phyloP scores from a whole-genome alignment of 768 basidiomycete genomes.

The Naganishia randhawae region DNA sequence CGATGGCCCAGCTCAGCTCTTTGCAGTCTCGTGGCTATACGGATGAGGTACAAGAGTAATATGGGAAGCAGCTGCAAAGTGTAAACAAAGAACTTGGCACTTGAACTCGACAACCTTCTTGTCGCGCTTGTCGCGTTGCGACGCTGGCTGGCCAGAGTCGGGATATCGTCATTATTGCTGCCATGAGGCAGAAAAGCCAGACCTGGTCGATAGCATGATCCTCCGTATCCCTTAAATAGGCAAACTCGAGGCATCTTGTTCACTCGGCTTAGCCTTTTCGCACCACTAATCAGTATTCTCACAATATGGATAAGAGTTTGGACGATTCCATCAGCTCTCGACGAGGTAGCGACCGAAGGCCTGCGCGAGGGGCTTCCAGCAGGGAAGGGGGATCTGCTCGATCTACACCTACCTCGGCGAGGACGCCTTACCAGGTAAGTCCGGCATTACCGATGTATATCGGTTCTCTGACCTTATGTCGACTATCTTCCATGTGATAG shows the following conservation, averaged over 20 bases:
- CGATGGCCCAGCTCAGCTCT: not conserved
- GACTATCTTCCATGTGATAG: constrained; percentile 25
- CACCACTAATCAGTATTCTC: not conserved
- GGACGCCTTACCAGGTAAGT: constrained; percentile 25
- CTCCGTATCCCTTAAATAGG: too few species aligned
- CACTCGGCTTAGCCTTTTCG: not conserved
- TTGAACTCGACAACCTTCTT: too few species aligned
- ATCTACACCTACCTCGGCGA: constrained; percentile 27
- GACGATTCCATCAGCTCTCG: constrained; percentile 16
- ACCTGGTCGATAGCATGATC: too few species aligned
- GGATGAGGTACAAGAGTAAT: not conserved
- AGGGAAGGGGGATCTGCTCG: constrained; percentile 11
- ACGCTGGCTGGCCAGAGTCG: not conserved
- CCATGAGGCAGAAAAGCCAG: too few species aligned
- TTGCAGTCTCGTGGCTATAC: not conserved
- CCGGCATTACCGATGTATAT: not conserved
- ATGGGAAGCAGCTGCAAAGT: not conserved
- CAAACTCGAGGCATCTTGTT: too few species aligned
- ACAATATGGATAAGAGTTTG: constrained; percentile 11
- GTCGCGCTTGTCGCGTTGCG: not conserved
- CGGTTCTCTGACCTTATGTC: not conserved
- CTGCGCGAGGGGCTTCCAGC: constrained; percentile 17
- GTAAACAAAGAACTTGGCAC: constrained; percentile 21
- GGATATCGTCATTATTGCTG: not conserved
- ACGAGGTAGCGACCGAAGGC: constrained; percentile 15